phyloP scores from a whole-genome alignment of 2,329 filamentous ascomycete genomes.

The Stagonosporopsis chrysanthemi region DNA sequence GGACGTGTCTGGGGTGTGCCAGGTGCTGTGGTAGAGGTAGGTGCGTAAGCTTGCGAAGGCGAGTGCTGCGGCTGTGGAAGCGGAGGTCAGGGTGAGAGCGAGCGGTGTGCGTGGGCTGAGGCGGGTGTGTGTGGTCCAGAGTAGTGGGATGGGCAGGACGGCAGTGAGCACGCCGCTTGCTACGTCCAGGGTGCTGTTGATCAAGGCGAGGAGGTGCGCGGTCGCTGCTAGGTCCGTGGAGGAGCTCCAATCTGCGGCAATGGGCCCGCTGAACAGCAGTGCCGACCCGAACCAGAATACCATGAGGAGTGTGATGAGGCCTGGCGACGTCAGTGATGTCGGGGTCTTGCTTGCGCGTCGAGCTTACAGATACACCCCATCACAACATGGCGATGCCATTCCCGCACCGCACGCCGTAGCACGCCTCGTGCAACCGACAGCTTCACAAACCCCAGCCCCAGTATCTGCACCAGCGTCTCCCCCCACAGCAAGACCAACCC shows the following conservation, averaged over 20 bases:
- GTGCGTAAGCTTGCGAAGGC: neutral
- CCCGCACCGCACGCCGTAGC: constrained; percentile 50
- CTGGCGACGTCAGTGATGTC: constrained; percentile 17
- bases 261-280: constrained; percentile 56
- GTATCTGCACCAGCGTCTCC: constrained; percentile 53
- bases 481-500: constrained; percentile 21
- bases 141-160: constrained; percentile 1
- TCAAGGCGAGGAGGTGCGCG: constrained; percentile 1
- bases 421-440: constrained; percentile 57
- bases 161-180: neutral
- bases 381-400: constrained; percentile 50
- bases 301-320: constrained; percentile 43
- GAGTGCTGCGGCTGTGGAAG: neutral
- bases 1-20: neutral
- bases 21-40: neutral
- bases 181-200: constrained; percentile 8
- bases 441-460: constrained; percentile 56
- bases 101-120: neutral
- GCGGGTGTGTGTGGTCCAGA: neutral
- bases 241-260: constrained; percentile 55
- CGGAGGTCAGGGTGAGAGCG: neutral
- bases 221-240: neutral
- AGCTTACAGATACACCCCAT: constrained; percentile 52
- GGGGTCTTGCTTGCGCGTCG: neutral
- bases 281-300: constrained; percentile 54